Conservation (phyloP, 1,284 basidiomycete genomes). For the Agroathelia rolfsii region DNA sequence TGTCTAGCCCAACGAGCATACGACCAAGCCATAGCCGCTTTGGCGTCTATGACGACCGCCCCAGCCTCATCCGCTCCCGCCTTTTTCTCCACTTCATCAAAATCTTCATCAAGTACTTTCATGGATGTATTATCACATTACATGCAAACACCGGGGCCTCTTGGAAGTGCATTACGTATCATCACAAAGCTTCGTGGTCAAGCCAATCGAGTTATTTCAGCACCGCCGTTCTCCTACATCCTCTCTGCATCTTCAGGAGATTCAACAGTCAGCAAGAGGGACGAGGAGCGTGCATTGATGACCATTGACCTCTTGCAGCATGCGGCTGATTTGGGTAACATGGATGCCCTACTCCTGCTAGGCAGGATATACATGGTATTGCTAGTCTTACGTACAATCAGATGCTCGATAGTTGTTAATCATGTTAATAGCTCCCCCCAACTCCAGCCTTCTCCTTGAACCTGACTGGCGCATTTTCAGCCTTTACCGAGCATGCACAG, state of each 20-base stretch:
- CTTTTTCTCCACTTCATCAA: conserved; percentile 29
- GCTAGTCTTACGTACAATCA: conserved; percentile 19
- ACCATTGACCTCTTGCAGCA: conserved; percentile 69
- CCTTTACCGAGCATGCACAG: conserved; percentile 52
- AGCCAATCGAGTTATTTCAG: background rate
- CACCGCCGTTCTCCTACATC: conserved; percentile 23
- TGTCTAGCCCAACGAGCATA: conserved; percentile 67
- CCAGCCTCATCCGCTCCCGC: conserved; percentile 46
- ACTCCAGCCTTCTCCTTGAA: conserved; percentile 52
- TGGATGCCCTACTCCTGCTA: conserved; percentile 64
- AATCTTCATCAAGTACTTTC: conserved; percentile 36
- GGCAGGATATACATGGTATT: conserved; percentile 66
- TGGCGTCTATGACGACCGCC: conserved; percentile 49
- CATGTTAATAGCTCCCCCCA: conserved; percentile 53
- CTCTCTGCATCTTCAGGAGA: conserved; percentile 30
- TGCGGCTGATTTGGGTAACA: conserved; percentile 70
- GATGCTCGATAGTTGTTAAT: background rate
- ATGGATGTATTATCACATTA: conserved; percentile 55
- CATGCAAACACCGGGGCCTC: conserved; percentile 60
- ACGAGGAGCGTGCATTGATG: conserved; percentile 68
- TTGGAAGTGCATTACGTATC: conserved; percentile 59
- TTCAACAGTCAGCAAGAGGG: conserved; percentile 39
- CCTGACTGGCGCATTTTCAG: conserved; percentile 48
- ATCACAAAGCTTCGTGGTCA: conserved; percentile 49
- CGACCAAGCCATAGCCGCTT: conserved; percentile 56